Percentiles rank a stretch among this genome's conserved stretches.
phyloP scores from a whole-genome alignment of 1,284 basidiomycete species.

The Sporisorium iseilematis-ciliati region DNA sequence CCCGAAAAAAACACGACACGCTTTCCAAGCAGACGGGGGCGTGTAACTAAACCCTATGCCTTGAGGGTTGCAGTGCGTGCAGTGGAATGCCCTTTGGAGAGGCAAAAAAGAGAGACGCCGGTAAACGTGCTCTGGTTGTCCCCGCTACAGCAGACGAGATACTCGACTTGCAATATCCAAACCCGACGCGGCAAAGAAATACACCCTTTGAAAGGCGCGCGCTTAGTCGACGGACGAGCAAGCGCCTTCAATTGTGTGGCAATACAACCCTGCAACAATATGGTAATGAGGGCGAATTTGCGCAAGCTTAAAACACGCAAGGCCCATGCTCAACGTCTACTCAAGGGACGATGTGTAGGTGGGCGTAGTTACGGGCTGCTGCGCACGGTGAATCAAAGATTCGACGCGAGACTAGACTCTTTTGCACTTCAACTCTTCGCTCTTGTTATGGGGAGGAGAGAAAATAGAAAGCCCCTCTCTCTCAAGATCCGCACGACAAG shows the following conservation, averaged over 20 bases:
- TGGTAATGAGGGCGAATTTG: background rate
- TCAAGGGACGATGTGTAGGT: too few species aligned
- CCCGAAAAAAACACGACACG: background rate
- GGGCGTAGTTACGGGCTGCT: too few species aligned
- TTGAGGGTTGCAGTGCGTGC: too few species aligned
- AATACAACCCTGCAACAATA: background rate
- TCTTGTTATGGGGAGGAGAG: background rate
- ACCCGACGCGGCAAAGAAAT: background rate
- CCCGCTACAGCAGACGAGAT: background rate
- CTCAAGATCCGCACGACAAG: too few species aligned
- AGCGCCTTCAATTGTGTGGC: background rate
- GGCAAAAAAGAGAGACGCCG: background rate
- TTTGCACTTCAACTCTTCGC: background rate
- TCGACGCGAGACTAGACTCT: too few species aligned
- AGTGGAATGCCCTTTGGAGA: too few species aligned
- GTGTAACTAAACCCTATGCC: too few species aligned
- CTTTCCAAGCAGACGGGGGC: too few species aligned
- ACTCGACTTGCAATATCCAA: too few species aligned
- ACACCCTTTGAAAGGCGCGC: too few species aligned
- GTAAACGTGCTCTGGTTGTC: background rate
- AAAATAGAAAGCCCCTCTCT: too few species aligned
- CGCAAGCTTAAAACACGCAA: background rate
- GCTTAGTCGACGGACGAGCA: background rate
- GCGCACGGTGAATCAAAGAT: background rate
- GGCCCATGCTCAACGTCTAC: conserved; percentile 9